Evolutionary conservation across 352 stramenopile species (phyloP).

Genomic region (Phytophthora agathidicida): DNA sequence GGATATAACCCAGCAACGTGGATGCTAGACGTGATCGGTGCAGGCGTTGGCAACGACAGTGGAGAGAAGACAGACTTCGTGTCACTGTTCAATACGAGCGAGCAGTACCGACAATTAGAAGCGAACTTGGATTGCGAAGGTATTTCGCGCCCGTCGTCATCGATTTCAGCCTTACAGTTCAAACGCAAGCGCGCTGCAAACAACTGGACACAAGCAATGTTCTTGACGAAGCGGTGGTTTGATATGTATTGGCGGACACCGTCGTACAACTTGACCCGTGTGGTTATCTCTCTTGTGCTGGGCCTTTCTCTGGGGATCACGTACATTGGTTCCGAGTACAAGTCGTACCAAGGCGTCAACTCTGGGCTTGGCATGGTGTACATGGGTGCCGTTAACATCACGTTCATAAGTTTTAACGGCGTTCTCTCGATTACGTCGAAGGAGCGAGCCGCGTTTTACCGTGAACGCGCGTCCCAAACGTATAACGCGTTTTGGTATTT

Average conservation of each 20-base stretch:
- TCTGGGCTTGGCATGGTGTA: slow-evolving; percentile 78
- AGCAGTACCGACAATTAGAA: slow-evolving; percentile 6
- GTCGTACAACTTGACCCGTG: slow-evolving; percentile 79
- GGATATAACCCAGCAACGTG: slow-evolving; percentile 83
- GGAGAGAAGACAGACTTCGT: slow-evolving; percentile 16
- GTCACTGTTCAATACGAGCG: slow-evolving; percentile 10
- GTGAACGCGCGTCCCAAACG: slow-evolving; percentile 70
- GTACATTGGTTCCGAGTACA: slow-evolving; percentile 27
- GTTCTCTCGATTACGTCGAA: slow-evolving; percentile 68
- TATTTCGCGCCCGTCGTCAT: slow-evolving; percentile 6
- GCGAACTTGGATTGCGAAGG: slow-evolving; percentile 13
- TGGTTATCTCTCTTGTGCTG: slow-evolving; percentile 15
- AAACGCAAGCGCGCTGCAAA: slow-evolving; percentile 27
- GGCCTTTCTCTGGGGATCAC: slow-evolving; percentile 13
- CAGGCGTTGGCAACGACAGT: slow-evolving; percentile 37
- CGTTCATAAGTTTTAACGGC: slow-evolving; percentile 64
- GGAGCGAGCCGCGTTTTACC: slow-evolving; percentile 79
- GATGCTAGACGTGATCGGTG: slow-evolving; percentile 81
- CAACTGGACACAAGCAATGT: slow-evolving; percentile 29
- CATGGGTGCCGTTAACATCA: slow-evolving; percentile 69
- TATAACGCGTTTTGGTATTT: slow-evolving; percentile 79
- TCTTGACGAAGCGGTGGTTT: slow-evolving; percentile 52
- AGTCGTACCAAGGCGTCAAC: slow-evolving; percentile 37
- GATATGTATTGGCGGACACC: slow-evolving; percentile 83
- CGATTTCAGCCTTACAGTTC: slow-evolving; percentile 20